Evolutionary conservation across 306 rosid species (phyloP), one percentile per base, ranked within the genome.

Genomic region (Ormosia emarginata): DNA sequence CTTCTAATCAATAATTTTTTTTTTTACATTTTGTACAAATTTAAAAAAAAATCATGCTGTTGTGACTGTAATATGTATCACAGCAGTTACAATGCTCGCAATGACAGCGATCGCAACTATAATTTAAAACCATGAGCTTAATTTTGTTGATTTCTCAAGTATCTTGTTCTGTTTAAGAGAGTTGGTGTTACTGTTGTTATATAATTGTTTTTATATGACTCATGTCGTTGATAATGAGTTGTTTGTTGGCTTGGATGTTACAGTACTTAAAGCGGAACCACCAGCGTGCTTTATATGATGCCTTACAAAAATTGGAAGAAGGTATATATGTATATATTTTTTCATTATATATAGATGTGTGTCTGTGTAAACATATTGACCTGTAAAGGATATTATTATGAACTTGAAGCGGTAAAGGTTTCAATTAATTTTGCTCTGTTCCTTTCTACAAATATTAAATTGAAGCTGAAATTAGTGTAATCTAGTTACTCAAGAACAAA

Each of bases 221-320:
- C 17, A 24, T 61, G 66, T 73, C 11, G 37, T 30, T 56, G 71
- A 33, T 81, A 69, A 67, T 82, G 67, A 73, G 33, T 63, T 85
- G 55, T 62, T 50, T 81, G 43, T 68, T 72, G 77, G 67, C 11
- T 85, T 79, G 85, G 41, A 79, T 78, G 55, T 88, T 55, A 44
- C 90, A 92, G 98, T 85, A 41, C 24, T 82, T 95, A 50, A 15
- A 32, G 80, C 70, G 0, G 2, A 55, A 77, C n/a, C 3, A 71
- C 0, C 94, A 89, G 85, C 78, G 64, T 29, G 88, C 97, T 52
- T 49, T 92, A 7, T 52, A 39, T 78, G 87, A 82, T 14, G 96
- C 96, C 64, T 89, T 95, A 33, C 81, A 82, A 59, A 93, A 95
- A 86, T 53, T 95, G 65, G 86, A 93, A 79, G 99, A 91, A 88